Base-by-base conservation (phyloP, 176 grass and related monocot species). In the Alloteropsis semialata region DNA sequence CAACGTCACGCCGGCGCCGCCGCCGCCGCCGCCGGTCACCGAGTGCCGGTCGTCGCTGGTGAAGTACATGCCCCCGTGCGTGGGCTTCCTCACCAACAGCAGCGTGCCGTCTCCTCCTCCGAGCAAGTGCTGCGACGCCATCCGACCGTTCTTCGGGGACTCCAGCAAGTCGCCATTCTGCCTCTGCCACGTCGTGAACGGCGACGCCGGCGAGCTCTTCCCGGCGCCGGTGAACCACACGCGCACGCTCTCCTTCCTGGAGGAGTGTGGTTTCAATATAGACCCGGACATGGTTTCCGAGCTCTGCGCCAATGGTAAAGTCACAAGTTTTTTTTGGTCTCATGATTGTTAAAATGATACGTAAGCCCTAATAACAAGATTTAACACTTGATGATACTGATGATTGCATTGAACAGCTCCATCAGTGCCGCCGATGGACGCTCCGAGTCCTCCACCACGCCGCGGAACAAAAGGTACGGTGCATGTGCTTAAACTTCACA, bases 141-240 rank as follows among this genome's bases (percentile, higher is more conserved):
- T 48, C 15, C 3, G 10, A 2, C 27, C 43, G 0, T 28, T 48
- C 69, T 18, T 48, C 42, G 15, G n/a, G n/a, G n/a, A n/a, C n/a
- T n/a, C n/a, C n/a, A 22, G 5, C 8, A 22, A 32, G 27, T 34
- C 2, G 49, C 21, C 36, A 2, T 5, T 39, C 11, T 75, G 72
- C 72, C 11, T 75, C 16, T 75, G 72, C 72, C 50, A 75, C 51
- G 34, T 75, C 72, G 7, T 57, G 12, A 57, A 75, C 33, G 73
- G 72, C 21, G 72, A 75, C 50, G 13, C 16, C 51, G 12, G 1
- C 72, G 1, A 9, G 32, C 21, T 75, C 6, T 33, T 75, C 11
- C 49, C 48, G 19, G 32, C 72, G 19, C 49, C 72, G 1, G 21
- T 24, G 10, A n/a, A 15, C 21, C 30, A 15, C 18, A 14, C 19